Percentiles rank a stretch among this genome's conserved stretches.
phyloP scores from a whole-genome alignment of 2,329 filamentous ascomycete species.

The Aspergillus ochraceus region DNA sequence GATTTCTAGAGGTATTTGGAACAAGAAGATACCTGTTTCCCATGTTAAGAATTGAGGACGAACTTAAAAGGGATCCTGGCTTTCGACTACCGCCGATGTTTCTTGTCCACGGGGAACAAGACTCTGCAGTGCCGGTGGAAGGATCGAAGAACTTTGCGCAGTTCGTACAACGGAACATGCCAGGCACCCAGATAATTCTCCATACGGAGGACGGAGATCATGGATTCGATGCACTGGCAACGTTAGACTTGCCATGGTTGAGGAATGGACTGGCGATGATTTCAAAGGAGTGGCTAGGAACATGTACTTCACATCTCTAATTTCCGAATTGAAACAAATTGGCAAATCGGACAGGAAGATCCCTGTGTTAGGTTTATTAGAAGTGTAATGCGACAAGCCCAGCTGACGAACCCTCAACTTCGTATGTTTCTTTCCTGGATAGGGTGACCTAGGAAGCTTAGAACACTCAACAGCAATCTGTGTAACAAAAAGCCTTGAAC shows the following conservation, averaged over 20 bases:
- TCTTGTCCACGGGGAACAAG: not conserved
- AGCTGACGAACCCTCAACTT: not conserved
- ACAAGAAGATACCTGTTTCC: not conserved
- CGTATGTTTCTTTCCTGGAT: too few species aligned
- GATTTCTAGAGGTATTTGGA: slow-evolving; percentile 1
- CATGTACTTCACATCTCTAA: not conserved
- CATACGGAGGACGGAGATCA: slow-evolving; percentile 1
- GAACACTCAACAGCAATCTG: too few species aligned
- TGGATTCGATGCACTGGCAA: slow-evolving; percentile 1
- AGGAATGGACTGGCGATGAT: not conserved
- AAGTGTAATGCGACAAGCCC: not conserved
- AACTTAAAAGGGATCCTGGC: not conserved
- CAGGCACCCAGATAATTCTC: not conserved
- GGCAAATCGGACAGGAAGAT: too few species aligned
- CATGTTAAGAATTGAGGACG: not conserved
- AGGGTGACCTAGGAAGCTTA: too few species aligned
- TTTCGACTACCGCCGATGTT: not conserved
- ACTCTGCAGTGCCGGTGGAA: not conserved
- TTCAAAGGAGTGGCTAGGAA: not conserved
- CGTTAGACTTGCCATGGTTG: not conserved
- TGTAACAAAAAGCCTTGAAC: not conserved
- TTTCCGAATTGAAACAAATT: not conserved
- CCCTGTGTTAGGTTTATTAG: too few species aligned
- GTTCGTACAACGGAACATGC: not conserved
- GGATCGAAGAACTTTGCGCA: not conserved